Evolutionary conservation across 2,329 filamentous ascomycete genomes (phyloP), one percentile per base, ranked within the genome.

Genomic region (Lecanosticta acicola): DNA sequence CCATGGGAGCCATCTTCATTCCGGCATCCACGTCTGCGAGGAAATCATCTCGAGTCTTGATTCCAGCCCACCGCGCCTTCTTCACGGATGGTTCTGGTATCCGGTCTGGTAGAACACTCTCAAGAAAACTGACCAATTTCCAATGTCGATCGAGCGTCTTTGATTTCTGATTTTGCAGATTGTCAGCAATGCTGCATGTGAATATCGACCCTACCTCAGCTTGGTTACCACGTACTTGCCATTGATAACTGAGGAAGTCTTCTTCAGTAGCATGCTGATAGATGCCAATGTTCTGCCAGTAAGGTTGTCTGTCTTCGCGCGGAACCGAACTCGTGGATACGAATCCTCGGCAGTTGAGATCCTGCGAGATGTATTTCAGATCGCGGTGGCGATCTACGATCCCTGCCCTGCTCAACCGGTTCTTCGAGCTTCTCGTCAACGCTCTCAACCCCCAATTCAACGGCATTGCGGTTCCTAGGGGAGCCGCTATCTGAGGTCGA

Each of bases 1-100:
- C 70, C 80, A 84, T 83, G 2, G 79, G 74, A 1, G 79, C 75
- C 3, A 66, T 58, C 16, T 66, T 68, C 43, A 82, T 71, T 9
- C 78, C 80, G 13, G 66, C 65, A 19, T 71, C 57, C 3, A 81
- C 71, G 59, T 83, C 78, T 1, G 65, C 55, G 39, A 81, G 71
- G 45, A 83, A 77, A 16, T 76, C 70, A 2, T 77, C 68, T 9
- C 71, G 73, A 18, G 70, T 74, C 47, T 69, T 69, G 54, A 71
- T 51, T 16, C 67, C 14, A n/a, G 34, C 32, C 18, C 63, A 62
- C 3, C 43, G 61, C 50, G 50, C 37, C 16, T 39, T 16, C 33
- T 18, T 24, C 7, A 58, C 61, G n/a, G 53, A 18, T 18, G 52
- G 37, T 8, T 61, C 60, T 3, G 75, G 75, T n/a, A 82, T 63